These are phyloP conservation scores for Paragyromitra xinjiangensis DNA, from an alignment of 495 filamentous ascomycete genomes.

Conservation along the genomic window DNA sequence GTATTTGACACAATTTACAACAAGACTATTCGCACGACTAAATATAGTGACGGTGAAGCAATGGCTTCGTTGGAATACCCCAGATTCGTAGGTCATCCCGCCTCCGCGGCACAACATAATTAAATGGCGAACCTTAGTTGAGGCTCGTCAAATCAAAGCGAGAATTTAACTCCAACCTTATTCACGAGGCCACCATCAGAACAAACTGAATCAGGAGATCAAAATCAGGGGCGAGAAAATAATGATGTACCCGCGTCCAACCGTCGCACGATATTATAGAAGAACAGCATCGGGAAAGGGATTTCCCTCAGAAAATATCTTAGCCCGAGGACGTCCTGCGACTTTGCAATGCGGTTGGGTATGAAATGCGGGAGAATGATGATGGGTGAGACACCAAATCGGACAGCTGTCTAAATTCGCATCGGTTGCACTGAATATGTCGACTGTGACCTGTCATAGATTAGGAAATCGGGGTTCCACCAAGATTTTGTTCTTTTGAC, in stretches of 20 bases:
- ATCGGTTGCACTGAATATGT: not conserved
- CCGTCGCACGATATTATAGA: not conserved
- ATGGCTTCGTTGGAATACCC: not conserved
- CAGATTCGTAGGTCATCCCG: not conserved
- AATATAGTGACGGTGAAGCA: not conserved
- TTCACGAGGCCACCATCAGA: not conserved
- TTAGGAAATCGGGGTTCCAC: not conserved
- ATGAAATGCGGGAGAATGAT: not conserved
- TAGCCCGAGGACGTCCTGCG: not conserved
- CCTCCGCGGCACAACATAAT: not conserved
- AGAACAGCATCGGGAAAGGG: not conserved
- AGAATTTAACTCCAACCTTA: not conserved
- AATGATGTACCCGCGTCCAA: not conserved
- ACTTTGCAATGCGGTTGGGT: not conserved
- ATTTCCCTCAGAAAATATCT: not conserved
- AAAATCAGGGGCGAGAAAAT: not conserved
- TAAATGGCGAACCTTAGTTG: not conserved
- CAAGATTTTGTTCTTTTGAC: conserved; percentile 2
- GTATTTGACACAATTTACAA: not conserved
- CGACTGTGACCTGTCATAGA: conserved; percentile 14
- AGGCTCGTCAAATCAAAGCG: not conserved
- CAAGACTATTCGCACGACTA: not conserved
- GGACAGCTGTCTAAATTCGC: not conserved
- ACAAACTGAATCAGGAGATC: conserved; percentile 1
- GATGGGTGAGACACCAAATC: not conserved